These are phyloP conservation scores for Dendrobium chrysotoxum DNA, from an alignment of 106 monocot species.

Conservation along the genomic window DNA sequence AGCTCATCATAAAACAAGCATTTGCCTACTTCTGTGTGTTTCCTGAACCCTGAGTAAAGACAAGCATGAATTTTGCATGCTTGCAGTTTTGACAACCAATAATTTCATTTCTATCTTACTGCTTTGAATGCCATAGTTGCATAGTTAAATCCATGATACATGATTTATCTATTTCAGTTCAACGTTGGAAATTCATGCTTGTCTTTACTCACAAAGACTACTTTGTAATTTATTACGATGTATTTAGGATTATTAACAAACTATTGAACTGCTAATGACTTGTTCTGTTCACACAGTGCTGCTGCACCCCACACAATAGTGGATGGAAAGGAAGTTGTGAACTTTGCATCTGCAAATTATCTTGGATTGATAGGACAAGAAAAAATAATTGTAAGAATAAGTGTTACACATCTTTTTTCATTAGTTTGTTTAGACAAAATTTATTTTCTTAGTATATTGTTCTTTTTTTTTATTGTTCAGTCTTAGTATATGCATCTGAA, in stretches of 20 bases:
- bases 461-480: neutral
- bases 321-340: constrained; percentile 90
- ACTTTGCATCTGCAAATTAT: constrained; percentile 96
- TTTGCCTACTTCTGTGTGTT: neutral
- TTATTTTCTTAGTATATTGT: constrained; percentile 5
- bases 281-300: constrained; percentile 53
- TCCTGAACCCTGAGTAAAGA: neutral
- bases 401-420: neutral
- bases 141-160: neutral
- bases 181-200: neutral
- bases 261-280: constrained; percentile 3
- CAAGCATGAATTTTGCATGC: no score
- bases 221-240: neutral
- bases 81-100: neutral
- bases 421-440: neutral
- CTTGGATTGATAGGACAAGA: constrained; percentile 91
- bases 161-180: neutral
- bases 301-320: constrained; percentile 74
- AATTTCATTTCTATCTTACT: neutral
- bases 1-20: neutral
- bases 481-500: constrained; percentile 7
- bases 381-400: constrained; percentile 69
- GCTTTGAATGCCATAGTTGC: neutral
- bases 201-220: neutral
- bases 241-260: neutral